These are phyloP conservation scores for Ustilaginoidea virens DNA, from an alignment of 2,329 filamentous ascomycete species.

Conservation along the genomic window DNA sequence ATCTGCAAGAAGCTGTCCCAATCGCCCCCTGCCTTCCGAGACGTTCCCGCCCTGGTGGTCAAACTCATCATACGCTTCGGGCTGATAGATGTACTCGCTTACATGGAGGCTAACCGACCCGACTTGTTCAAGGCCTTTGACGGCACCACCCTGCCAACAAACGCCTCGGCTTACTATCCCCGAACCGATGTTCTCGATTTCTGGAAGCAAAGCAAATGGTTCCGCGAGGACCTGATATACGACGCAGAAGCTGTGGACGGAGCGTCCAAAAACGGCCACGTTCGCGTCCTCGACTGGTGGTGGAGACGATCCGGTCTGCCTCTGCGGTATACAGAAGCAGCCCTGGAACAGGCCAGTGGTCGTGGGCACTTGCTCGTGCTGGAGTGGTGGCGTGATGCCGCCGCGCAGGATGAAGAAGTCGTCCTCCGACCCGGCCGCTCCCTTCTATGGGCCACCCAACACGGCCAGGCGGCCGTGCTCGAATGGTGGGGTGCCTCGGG, in stretches of 20 bases:
- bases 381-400: slow-evolving; percentile 80
- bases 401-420: slow-evolving; percentile 39
- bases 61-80: slow-evolving; percentile 88
- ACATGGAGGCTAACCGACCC: slow-evolving; percentile 42
- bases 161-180: slow-evolving; percentile 76
- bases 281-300: slow-evolving; percentile 87
- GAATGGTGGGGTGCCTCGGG: slow-evolving; percentile 79
- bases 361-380: slow-evolving; percentile 75
- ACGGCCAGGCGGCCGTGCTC: slow-evolving; percentile 61
- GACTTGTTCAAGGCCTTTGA: slow-evolving; percentile 79
- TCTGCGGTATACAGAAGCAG: slow-evolving; percentile 72
- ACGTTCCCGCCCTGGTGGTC: slow-evolving; percentile 66
- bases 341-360: slow-evolving; percentile 74
- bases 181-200: slow-evolving; percentile 75
- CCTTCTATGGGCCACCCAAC: slow-evolving; percentile 69
- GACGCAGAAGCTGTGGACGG: slow-evolving; percentile 73
- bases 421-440: slow-evolving; percentile 70
- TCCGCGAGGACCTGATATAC: slow-evolving; percentile 69
- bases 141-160: slow-evolving; percentile 71
- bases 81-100: slow-evolving; percentile 62
- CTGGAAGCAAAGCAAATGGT: slow-evolving; percentile 74
- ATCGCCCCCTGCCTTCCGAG: slow-evolving; percentile 52
- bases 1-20: slow-evolving; percentile 61
- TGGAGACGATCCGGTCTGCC: slow-evolving; percentile 60
- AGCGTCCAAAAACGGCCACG: slow-evolving; percentile 71